phyloP scores from a whole-genome alignment of 2,329 filamentous ascomycete species.

The Trichoderma breve region DNA sequence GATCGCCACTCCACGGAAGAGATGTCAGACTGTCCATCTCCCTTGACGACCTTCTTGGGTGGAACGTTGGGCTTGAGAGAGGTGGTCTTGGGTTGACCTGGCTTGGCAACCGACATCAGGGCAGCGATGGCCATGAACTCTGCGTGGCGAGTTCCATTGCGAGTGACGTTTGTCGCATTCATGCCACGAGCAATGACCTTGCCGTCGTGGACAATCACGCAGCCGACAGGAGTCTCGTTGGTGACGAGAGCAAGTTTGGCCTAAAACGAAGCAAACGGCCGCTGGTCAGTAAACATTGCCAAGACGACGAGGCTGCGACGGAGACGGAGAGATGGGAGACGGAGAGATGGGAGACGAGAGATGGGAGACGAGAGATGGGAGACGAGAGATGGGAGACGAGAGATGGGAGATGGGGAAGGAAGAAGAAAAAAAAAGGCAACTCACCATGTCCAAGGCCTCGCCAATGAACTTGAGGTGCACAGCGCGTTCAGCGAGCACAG shows the following conservation, averaged over 20 bases:
- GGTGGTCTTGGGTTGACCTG: slow-evolving; percentile 32
- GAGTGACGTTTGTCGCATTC: slow-evolving; percentile 92
- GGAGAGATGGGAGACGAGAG: neutral
- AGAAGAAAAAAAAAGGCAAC: slow-evolving; percentile 22
- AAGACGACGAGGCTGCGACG: neutral
- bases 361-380: neutral
- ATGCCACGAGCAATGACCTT: slow-evolving; percentile 84
- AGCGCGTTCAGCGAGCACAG: slow-evolving; percentile 33
- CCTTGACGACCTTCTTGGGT: slow-evolving; percentile 11
- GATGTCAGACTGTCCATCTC: slow-evolving; percentile 27
- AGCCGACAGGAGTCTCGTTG: slow-evolving; percentile 95
- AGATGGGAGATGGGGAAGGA: neutral
- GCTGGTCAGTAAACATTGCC: slow-evolving; percentile 24
- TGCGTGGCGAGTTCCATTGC: slow-evolving; percentile 89
- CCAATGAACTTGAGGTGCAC: slow-evolving; percentile 65
- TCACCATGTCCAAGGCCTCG: slow-evolving; percentile 82
- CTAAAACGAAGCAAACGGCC: slow-evolving; percentile 44
- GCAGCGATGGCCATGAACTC: slow-evolving; percentile 83
- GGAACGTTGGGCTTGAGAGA: slow-evolving; percentile 36
- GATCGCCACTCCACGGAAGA: slow-evolving; percentile 25
- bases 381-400: neutral
- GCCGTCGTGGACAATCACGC: slow-evolving; percentile 80
- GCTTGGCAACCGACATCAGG: slow-evolving; percentile 45
- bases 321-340: neutral
- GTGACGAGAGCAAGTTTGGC: slow-evolving; percentile 79